Conservation (phyloP, 192 early-diverging fungal species). For the Martensiomyces pterosporus region DNA sequence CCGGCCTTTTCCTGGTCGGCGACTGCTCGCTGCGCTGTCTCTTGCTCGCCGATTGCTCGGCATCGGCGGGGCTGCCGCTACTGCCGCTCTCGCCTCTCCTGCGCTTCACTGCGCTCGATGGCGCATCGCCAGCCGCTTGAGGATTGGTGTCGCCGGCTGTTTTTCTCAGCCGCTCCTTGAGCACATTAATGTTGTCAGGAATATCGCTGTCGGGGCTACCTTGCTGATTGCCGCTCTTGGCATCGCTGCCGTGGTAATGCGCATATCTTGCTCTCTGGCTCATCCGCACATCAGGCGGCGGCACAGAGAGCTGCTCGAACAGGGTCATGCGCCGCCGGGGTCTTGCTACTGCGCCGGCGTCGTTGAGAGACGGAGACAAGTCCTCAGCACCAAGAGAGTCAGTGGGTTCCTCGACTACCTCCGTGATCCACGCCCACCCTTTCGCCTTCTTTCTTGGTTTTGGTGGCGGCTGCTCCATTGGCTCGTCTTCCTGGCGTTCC, state of each 20-base stretch:
- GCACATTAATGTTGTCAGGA: conserved; percentile 27
- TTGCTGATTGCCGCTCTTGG: neutral
- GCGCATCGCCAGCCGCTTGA: too few species aligned
- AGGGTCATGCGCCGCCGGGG: conserved; percentile 19
- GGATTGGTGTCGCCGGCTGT: neutral
- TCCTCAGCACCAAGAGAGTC: too few species aligned
- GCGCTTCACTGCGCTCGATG: too few species aligned
- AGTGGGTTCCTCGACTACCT: neutral
- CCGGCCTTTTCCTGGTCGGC: too few species aligned
- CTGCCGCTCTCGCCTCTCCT: too few species aligned
- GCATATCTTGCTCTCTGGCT: conserved; percentile 1
- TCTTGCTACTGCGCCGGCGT: too few species aligned
- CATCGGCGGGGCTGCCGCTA: too few species aligned
- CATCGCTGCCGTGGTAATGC: neutral
- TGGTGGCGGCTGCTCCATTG: neutral
- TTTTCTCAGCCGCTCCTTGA: conserved; percentile 17
- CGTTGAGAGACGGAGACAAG: too few species aligned
- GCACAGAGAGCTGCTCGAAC: conserved; percentile 41
- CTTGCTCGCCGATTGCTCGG: too few species aligned
- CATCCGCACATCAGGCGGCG: conserved; percentile 35
- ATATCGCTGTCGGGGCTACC: conserved; percentile 8
- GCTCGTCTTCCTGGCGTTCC: too few species aligned
- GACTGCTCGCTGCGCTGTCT: too few species aligned
- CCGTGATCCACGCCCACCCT: neutral
- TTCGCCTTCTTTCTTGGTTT: neutral